Base-by-base conservation (phyloP, 345 rosid species). In the Aurinia saxatilis region DNA sequence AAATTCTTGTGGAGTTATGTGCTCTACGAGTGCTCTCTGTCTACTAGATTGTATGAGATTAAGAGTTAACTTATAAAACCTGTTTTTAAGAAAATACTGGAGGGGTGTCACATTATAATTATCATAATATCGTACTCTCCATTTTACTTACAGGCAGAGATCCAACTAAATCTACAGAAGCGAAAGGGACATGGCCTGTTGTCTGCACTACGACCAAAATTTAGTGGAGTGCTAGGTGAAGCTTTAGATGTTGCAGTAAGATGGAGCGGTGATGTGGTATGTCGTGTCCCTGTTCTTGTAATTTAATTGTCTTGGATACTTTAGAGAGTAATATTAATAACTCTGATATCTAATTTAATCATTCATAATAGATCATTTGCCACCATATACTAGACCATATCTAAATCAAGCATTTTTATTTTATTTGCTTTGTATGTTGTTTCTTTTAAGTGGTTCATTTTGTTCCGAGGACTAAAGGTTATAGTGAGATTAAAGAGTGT, bases 251-350 rank as follows among this genome's bases (percentile, higher is more conserved):
- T 89, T 67, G 90, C 95, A 63, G 91, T 84, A 59, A 83, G 98
- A 77, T 92, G 96, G 97, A 92, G 95, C 41, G 98, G 98, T 58
- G 98, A 92, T 79, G 98, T 92, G 82, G 98, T 92, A 73, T 83
- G 96, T 85, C 62, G 59, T 50, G 16, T 25, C 57, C 65, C 52
- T 55, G 6, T 63, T 61, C 30, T 44, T 34, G 41, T 50, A 44
- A 31, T 50, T 36, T 36, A 9, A 35, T 66, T 49, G 14, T 45
- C 53, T 57, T 14, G 57, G 30, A 64, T 16, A 63, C n/a, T 23
- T 36, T 65, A 65, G 45, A 38, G 33, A 63, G 10, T 29, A 34
- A 41, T 41, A 30, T n/a, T n/a, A n/a, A n/a, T n/a, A 5, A 21
- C 3, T n/a, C 35, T 14, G 35, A 14, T 50, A n/a, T 34, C 21